Conservation (phyloP, 345 rosid species). For the Punica granatum region DNA sequence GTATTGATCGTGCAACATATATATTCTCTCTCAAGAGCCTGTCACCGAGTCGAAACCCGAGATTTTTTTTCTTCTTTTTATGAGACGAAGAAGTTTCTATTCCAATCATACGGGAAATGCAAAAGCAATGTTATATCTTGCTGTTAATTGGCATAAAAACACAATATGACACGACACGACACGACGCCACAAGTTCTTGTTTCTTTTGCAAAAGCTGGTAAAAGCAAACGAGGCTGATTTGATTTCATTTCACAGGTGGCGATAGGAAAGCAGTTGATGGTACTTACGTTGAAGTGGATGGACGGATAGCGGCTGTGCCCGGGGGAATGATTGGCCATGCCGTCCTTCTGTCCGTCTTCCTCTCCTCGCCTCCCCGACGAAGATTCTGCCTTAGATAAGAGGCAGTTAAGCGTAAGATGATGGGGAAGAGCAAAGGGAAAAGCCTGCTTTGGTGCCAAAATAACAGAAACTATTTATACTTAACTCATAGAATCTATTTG, state of each 20-base stretch:
- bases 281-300: not conserved
- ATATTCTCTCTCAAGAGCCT: too few relatives aligned
- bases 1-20: too few relatives aligned
- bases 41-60: too few relatives aligned
- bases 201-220: too few relatives aligned
- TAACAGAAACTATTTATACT: not conserved
- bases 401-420: not conserved
- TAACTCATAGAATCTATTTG: not conserved
- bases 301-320: not conserved
- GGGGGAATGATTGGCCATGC: not conserved
- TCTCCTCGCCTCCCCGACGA: not conserved
- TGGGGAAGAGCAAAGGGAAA: not conserved
- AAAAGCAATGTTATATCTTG: too few relatives aligned
- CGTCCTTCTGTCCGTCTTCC: not conserved
- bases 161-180: too few relatives aligned
- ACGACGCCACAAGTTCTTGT: too few relatives aligned
- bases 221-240: too few relatives aligned
- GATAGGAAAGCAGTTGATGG: not conserved
- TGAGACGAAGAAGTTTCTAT: too few relatives aligned
- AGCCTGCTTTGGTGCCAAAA: not conserved
- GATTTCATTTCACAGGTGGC: too few relatives aligned
- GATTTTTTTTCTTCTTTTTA: constrained; percentile 10
- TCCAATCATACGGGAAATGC: too few relatives aligned
- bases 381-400: not conserved
- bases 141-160: too few relatives aligned